A percentile compares a stretch with the other conserved stretches of the same genome.
phyloP scores from a whole-genome alignment of 768 basidiomycete species.

The Termitomyces bulborhizus region DNA sequence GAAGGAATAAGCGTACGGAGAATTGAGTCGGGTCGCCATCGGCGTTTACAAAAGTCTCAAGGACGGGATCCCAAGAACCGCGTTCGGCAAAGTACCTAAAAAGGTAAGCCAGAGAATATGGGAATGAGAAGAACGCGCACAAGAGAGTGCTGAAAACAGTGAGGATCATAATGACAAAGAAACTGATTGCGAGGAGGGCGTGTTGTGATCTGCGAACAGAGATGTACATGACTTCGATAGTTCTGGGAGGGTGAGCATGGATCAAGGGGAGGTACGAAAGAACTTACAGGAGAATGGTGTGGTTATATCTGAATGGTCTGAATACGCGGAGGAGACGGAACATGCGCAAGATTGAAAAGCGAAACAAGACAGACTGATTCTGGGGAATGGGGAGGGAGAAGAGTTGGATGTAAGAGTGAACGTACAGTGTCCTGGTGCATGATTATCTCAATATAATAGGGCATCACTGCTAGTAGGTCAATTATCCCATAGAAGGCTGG shows the following conservation, averaged over 20 bases:
- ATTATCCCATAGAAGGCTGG: constrained; percentile 78
- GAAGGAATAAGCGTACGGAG: constrained; percentile 36
- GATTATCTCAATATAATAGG: constrained; percentile 85
- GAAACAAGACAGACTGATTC: constrained; percentile 70
- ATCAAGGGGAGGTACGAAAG: not conserved
- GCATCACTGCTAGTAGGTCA: constrained; percentile 79
- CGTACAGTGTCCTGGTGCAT: constrained; percentile 80
- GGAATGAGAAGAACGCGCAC: constrained; percentile 29
- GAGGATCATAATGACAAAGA: constrained; percentile 85
- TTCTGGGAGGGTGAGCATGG: constrained; percentile 32
- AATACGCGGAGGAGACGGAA: constrained; percentile 88
- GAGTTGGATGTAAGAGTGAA: constrained; percentile 4
- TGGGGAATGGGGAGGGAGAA: not conserved
- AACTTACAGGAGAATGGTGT: constrained; percentile 74
- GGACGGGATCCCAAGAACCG: constrained; percentile 79
- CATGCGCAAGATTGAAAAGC: constrained; percentile 87
- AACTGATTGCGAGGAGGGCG: constrained; percentile 78
- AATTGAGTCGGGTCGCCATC: constrained; percentile 84
- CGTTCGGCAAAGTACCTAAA: constrained; percentile 82
- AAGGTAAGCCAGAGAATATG: not conserved
- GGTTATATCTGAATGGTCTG: constrained; percentile 80
- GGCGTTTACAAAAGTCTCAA: constrained; percentile 77
- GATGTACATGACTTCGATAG: constrained; percentile 91
- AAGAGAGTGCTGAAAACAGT: constrained; percentile 84
- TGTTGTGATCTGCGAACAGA: constrained; percentile 82